phyloP scores from a whole-genome alignment of 83 land plant species.

The Picea mariana region DNA sequence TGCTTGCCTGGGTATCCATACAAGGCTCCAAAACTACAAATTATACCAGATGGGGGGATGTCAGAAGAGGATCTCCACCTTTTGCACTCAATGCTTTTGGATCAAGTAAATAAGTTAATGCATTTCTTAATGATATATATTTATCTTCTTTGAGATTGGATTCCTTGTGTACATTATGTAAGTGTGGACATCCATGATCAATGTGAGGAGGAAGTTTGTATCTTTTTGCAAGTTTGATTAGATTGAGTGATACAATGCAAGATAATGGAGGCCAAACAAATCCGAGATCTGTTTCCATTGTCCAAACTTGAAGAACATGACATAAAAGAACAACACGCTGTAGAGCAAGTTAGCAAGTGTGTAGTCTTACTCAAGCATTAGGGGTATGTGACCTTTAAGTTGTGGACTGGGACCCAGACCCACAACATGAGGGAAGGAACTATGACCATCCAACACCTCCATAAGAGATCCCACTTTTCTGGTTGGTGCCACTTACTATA shows the following conservation, averaged over 20 bases:
- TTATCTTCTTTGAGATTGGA: not conserved
- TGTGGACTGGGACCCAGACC: too few species aligned
- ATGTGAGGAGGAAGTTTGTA: not conserved
- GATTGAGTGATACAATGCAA: not conserved
- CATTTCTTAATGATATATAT: slow-evolving; percentile 6
- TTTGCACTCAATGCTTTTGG: slow-evolving; percentile 72
- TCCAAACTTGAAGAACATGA: too few species aligned
- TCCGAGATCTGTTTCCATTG: too few species aligned
- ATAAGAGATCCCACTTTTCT: too few species aligned
- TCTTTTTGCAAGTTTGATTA: not conserved
- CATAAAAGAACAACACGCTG: too few species aligned
- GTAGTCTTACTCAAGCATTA: too few species aligned
- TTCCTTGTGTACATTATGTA: not conserved
- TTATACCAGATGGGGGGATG: slow-evolving; percentile 65
- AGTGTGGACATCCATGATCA: not conserved
- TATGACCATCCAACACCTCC: too few species aligned
- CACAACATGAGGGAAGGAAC: too few species aligned
- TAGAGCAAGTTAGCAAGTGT: too few species aligned
- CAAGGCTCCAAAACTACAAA: slow-evolving; percentile 81
- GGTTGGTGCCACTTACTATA: too few species aligned
- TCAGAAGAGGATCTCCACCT: slow-evolving; percentile 56
- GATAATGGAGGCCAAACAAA: too few species aligned
- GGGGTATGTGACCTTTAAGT: too few species aligned
- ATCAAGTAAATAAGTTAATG: slow-evolving; percentile 55
- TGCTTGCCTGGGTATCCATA: slow-evolving; percentile 88